Conservation (phyloP, 768 basidiomycete species). For the Lentinula sp. region DNA sequence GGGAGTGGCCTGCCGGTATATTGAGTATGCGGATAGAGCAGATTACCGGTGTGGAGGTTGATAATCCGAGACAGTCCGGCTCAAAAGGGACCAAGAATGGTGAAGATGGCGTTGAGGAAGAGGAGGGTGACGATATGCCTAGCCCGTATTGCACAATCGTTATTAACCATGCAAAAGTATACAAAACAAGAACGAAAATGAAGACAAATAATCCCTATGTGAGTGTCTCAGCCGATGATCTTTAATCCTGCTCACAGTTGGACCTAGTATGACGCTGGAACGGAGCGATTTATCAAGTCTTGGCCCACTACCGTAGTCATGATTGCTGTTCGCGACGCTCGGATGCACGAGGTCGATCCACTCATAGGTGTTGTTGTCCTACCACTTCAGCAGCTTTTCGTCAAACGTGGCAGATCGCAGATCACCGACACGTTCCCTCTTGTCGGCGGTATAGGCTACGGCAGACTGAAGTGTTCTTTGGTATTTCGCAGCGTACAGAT, state of each 20-base stretch:
- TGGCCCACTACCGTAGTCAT: constrained; percentile 55
- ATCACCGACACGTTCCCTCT: constrained; percentile 58
- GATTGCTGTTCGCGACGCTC: constrained; percentile 58
- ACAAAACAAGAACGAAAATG: constrained; percentile 41
- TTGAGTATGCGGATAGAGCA: constrained; percentile 61
- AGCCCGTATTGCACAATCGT: constrained; percentile 52
- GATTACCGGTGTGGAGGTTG: constrained; percentile 56
- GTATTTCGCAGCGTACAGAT: constrained; percentile 64
- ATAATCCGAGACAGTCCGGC: constrained; percentile 49
- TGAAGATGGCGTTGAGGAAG: constrained; percentile 49
- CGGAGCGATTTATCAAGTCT: constrained; percentile 64
- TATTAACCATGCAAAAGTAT: constrained; percentile 37
- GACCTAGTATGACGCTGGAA: constrained; percentile 49
- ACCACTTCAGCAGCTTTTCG: constrained; percentile 38
- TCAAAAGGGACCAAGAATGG: constrained; percentile 49
- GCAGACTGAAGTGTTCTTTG: constrained; percentile 56
- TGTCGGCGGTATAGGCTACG: constrained; percentile 65
- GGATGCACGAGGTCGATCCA: constrained; percentile 55
- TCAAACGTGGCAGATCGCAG: constrained; percentile 34
- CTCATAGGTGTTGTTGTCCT: constrained; percentile 69
- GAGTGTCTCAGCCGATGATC: constrained; percentile 11
- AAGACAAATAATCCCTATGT: constrained; percentile 40
- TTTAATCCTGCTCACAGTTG: neutral
- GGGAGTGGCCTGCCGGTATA: constrained; percentile 61
- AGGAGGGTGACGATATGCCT: constrained; percentile 56